Base-by-base conservation (phyloP, 2,329 filamentous ascomycete genomes). In the Podosphaera aphanis region DNA sequence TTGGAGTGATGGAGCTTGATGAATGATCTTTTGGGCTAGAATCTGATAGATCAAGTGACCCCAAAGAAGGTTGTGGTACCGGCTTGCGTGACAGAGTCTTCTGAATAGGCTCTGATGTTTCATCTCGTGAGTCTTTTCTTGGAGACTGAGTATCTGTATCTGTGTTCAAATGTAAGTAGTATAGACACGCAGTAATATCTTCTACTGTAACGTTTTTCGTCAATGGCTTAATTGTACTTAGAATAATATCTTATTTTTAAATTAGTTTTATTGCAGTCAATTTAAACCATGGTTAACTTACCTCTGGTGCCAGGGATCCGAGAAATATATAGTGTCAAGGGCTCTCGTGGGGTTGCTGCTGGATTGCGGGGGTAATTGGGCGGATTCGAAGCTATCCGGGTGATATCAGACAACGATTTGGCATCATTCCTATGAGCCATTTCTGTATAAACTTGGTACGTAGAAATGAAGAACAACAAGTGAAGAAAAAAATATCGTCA, bases 271-370 rank as follows among this genome's bases (percentile, higher is more conserved):
- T 46, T 36, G 27, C 8, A n/a, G 10, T 35, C 19, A 15, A 15
- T 13, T 43, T 43, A 29, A 18, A 20, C 44, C 27, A 16, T 16
- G 6, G n/a, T 27, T 16, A n/a, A 48, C 64, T 52, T 66, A 86
- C 84, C 83, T 77, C 77, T 75, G 51, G 82, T 93, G 19, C 88
- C 88, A 1, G 90, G 90, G 0, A 98, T 88, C 52, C 88, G 70
- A 31, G 88, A 84, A 52, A 98, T 92, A 63, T 98, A 98, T 36
- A 98, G 71, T 2, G 78, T 76, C 44, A 95, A 62, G 3, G 83
- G 76, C 43, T 83, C 74, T 50, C 78, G 72, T 50, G 67, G 72
- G 54, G 71, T 65, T 53, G 79, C 76, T 2, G 76, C 73, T 4
- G 83, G 80, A 57, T 83, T 83, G 56, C 79, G 72, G 43, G 84